phyloP scores from a whole-genome alignment of 2,329 filamentous ascomycete species.

The Aspergillus floridensis region DNA sequence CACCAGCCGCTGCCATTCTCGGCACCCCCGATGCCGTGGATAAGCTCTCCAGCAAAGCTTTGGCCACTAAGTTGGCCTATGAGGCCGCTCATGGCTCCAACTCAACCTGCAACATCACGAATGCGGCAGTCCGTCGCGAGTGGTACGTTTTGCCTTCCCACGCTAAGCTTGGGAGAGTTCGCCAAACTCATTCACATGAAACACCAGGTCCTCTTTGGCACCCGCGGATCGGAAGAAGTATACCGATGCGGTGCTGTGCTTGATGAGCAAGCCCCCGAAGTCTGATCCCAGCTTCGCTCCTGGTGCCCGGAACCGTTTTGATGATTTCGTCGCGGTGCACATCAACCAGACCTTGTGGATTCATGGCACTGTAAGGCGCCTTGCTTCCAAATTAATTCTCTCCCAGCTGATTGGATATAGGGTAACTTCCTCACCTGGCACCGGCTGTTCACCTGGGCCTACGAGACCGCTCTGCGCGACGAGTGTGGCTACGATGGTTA shows the following conservation, averaged over 20 bases:
- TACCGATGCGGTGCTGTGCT: slow-evolving; percentile 47
- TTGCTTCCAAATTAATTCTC: background rate
- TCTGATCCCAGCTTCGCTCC: slow-evolving; percentile 31
- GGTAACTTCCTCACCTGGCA: slow-evolving; percentile 46
- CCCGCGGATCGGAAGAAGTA: slow-evolving; percentile 31
- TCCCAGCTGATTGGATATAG: slow-evolving; percentile 1
- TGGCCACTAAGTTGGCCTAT: slow-evolving; percentile 8
- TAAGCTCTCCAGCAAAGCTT: slow-evolving; percentile 9
- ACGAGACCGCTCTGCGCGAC: slow-evolving; percentile 43
- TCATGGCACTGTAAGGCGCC: slow-evolving; percentile 34
- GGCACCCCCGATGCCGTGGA: slow-evolving; percentile 9
- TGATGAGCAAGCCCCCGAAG: slow-evolving; percentile 22
- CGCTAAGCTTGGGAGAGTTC: background rate
- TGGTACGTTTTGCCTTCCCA: background rate
- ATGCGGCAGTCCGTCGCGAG: slow-evolving; percentile 1
- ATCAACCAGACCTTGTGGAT: slow-evolving; percentile 49
- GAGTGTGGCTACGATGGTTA: slow-evolving; percentile 46
- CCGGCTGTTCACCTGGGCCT: slow-evolving; percentile 43
- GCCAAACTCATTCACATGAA: background rate
- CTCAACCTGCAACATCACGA: slow-evolving; percentile 6
- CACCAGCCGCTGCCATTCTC: background rate
- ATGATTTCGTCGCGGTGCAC: slow-evolving; percentile 53
- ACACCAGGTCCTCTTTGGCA: background rate
- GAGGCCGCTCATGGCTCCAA: background rate
- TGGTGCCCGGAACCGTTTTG: slow-evolving; percentile 49